Conservation (phyloP, 2,329 filamentous ascomycete genomes). For the Calonectria hawksworthii region DNA sequence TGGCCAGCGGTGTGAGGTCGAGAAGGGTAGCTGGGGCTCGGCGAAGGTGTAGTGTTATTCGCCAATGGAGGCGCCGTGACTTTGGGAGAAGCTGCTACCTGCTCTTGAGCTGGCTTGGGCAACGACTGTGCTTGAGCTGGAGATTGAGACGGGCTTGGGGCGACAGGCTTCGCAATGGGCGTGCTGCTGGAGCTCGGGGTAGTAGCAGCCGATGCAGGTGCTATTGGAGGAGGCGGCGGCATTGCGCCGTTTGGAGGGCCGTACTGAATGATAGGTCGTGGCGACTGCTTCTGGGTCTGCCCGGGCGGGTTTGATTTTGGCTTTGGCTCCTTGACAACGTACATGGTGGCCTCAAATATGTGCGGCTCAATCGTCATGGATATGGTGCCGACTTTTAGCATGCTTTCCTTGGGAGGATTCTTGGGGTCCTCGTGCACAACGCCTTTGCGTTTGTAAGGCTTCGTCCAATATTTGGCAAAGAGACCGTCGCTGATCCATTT, state of each 20-base stretch:
- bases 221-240: conserved; percentile 66
- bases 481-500: conserved; percentile 81
- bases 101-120: conserved; percentile 32
- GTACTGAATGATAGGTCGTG: conserved; percentile 74
- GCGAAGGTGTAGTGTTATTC: conserved; percentile 31
- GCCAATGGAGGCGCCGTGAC: conserved; percentile 31
- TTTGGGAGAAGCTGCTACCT: conserved; percentile 33
- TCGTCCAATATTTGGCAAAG: conserved; percentile 84
- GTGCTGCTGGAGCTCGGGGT: conserved; percentile 38
- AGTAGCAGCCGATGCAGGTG: conserved; percentile 49
- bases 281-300: conserved; percentile 43
- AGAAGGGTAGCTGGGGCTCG: conserved; percentile 38
- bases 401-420: conserved; percentile 78
- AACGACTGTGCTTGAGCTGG: conserved; percentile 34
- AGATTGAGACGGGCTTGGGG: conserved; percentile 39
- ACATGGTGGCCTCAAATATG: conserved; percentile 82
- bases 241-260: conserved; percentile 74
- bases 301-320: conserved; percentile 54
- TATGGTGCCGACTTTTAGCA: conserved; percentile 80
- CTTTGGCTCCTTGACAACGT: conserved; percentile 76
- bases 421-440: conserved; percentile 73
- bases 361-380: conserved; percentile 85
- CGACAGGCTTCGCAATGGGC: conserved; percentile 32
- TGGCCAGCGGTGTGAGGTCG: conserved; percentile 32
- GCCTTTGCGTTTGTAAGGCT: conserved; percentile 77